Base-by-base conservation (phyloP, 345 rosid species). In the Eucalyptus curtisii region DNA sequence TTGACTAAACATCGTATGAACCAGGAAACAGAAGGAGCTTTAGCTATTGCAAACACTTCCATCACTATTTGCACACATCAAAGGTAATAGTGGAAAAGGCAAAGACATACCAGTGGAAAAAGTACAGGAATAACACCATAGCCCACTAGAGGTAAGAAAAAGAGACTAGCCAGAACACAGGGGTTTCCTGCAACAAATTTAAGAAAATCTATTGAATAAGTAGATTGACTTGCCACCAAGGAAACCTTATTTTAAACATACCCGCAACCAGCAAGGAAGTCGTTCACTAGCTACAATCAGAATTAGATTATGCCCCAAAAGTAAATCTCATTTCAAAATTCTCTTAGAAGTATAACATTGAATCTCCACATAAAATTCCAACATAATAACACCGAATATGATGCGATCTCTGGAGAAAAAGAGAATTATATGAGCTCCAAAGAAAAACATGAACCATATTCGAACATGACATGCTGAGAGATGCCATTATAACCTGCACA, bases 111-210 rank as follows among this genome's bases (percentile, higher is more conserved):
- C 97, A 98, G 91, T 22, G 99, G 99, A 90, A 94, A 98, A 87
- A 98, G 95, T 87, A 94, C 88, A 84, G 99, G 97, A 98, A 97
- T 98, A 80, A 98, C 93, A 16, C 98, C 99, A 49, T 95, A 97
- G 92, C 99, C 92, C 89, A 95, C 95, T 52, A 98, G 98, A 89
- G 97, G 97, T 42, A 99, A 97, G 91, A 96, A 93, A 90, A 96
- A 95, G 95, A 96, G 93, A 88, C 94, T 93, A 86, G 99, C 96
- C 89, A 97, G 91, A 89, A 97, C 98, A 90, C 98, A n/a, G n/a
- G 99, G 99, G 89, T 97, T 97, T 93, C 99, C 99, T 98, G 94
- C 71, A 92, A 93, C 88, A 52, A 66, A 91, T 89, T 64, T 24
- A 48, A 88, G 88, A 20, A 87, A 31, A 87, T 55, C 10, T 16